phyloP scores from a whole-genome alignment of 345 rosid species.

The Camelina sativa region DNA sequence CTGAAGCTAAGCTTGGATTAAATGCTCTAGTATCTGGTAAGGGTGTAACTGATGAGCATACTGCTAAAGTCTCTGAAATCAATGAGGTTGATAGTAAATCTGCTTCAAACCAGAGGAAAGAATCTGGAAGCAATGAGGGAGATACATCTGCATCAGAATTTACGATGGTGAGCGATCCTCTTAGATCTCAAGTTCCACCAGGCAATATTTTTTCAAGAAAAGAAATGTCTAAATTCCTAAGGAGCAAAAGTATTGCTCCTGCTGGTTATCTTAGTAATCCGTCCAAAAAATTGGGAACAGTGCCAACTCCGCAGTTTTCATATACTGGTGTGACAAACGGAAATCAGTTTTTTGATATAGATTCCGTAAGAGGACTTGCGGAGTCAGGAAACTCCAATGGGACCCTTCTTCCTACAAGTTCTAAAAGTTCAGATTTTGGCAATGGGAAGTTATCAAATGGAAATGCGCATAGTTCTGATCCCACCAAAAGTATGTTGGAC shows the following conservation, averaged over 20 bases:
- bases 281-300: slow-evolving; percentile 47
- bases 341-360: slow-evolving; percentile 36
- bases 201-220: slow-evolving; percentile 73
- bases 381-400: slow-evolving; percentile 52
- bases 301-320: slow-evolving; percentile 47
- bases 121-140: slow-evolving; percentile 44
- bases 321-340: slow-evolving; percentile 36
- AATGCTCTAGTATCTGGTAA: slow-evolving; percentile 46
- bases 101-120: slow-evolving; percentile 43
- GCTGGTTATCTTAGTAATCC: slow-evolving; percentile 54
- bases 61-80: slow-evolving; percentile 36
- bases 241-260: slow-evolving; percentile 60
- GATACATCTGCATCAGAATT: slow-evolving; percentile 45
- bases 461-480: slow-evolving; percentile 44
- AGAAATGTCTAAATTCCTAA: slow-evolving; percentile 81
- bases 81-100: slow-evolving; percentile 38
- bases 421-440: slow-evolving; percentile 45
- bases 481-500: no score
- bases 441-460: slow-evolving; percentile 48
- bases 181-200: slow-evolving; percentile 86
- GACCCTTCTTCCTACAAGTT: slow-evolving; percentile 33
- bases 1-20: slow-evolving; percentile 40
- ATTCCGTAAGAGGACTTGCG: slow-evolving; percentile 32
- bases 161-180: slow-evolving; percentile 61
- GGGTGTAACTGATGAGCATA: slow-evolving; percentile 37